phyloP scores from a whole-genome alignment of 2,329 filamentous ascomycete species.

The Aspergillus flavus region DNA sequence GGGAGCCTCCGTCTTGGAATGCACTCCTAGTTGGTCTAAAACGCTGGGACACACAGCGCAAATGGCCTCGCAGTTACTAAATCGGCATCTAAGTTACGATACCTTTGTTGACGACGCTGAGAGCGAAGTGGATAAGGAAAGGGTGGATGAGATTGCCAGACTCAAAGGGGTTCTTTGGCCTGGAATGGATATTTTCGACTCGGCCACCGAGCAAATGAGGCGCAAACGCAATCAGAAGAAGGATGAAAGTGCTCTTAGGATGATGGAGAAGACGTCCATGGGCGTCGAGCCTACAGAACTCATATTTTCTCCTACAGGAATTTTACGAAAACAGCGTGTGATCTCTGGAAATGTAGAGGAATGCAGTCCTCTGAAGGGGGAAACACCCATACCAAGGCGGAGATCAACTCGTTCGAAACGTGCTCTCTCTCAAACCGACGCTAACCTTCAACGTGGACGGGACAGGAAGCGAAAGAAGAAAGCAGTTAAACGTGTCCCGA shows the following conservation, averaged over 20 bases:
- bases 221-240: slow-evolving; percentile 56
- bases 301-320: slow-evolving; percentile 50
- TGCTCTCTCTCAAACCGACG: slow-evolving; percentile 34
- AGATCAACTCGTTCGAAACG: slow-evolving; percentile 35
- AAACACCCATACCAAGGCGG: slow-evolving; percentile 45
- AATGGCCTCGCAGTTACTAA: slow-evolving; percentile 3
- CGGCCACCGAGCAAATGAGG: slow-evolving; percentile 52
- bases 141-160: slow-evolving; percentile 42
- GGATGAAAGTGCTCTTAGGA: slow-evolving; percentile 47
- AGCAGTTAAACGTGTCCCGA: slow-evolving; percentile 11
- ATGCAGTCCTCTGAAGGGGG: slow-evolving; percentile 49
- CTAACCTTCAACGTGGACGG: slow-evolving; percentile 35
- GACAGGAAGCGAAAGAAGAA: slow-evolving; percentile 31
- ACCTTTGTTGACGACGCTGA: slow-evolving; percentile 23
- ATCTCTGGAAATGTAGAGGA: slow-evolving; percentile 54
- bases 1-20: slow-evolving; percentile 9
- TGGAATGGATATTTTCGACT: slow-evolving; percentile 56
- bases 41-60: slow-evolving; percentile 4
- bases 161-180: slow-evolving; percentile 54
- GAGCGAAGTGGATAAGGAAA: slow-evolving; percentile 31
- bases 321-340: slow-evolving; percentile 45
- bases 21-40: slow-evolving; percentile 17
- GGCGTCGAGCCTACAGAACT: slow-evolving; percentile 50
- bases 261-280: slow-evolving; percentile 50
- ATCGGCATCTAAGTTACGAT: slow-evolving; percentile 19